These are phyloP conservation scores for Cercospora sp. DNA, from an alignment of 2,329 filamentous ascomycete species.

Conservation along the genomic window DNA sequence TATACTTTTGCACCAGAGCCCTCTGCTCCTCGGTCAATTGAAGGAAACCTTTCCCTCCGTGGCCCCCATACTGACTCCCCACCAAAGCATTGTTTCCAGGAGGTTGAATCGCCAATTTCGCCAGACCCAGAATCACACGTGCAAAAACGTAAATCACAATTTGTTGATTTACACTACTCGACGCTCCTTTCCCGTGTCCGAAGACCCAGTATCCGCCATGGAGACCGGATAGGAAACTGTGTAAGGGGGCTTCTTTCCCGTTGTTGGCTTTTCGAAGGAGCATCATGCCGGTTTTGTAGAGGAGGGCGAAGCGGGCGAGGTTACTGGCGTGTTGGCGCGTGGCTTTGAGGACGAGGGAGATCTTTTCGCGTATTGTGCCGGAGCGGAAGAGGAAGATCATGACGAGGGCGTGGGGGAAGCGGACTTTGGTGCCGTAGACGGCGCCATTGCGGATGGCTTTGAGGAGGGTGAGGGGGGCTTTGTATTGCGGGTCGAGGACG, in stretches of 20 bases:
- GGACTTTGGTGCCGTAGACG: conserved; percentile 95
- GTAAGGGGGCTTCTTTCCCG: conserved; percentile 67
- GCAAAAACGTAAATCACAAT: conserved; percentile 99
- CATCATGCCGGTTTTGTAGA: conserved; percentile 85
- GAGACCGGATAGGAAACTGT: conserved; percentile 82
- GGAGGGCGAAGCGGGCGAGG: conserved; percentile 82
- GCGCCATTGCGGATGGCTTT: conserved; percentile 96
- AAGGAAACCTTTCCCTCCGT: conserved; percentile 46
- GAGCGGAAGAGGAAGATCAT: conserved; percentile 98
- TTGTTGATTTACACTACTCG: conserved; percentile 82
- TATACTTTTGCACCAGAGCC: conserved; percentile 57
- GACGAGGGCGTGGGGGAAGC: conserved; percentile 95
- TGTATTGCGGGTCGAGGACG: conserved; percentile 78
- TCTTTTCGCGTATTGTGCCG: conserved; percentile 76
- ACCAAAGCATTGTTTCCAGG: conserved; percentile 42
- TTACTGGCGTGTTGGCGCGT: conserved; percentile 90
- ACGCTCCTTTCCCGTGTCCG: conserved; percentile 67
- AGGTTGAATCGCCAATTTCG: conserved; percentile 75
- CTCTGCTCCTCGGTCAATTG: conserved; percentile 43
- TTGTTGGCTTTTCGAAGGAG: conserved; percentile 59
- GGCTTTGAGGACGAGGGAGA: conserved; percentile 74
- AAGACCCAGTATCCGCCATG: conserved; percentile 93
- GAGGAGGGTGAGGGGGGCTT: conserved; percentile 78
- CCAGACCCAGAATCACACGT: conserved; percentile 79
- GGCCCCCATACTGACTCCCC: conserved; percentile 41